Evolutionary conservation across 1,139 yeast species (phyloP).

Genomic region (Meyerozyma guilliermondii): DNA sequence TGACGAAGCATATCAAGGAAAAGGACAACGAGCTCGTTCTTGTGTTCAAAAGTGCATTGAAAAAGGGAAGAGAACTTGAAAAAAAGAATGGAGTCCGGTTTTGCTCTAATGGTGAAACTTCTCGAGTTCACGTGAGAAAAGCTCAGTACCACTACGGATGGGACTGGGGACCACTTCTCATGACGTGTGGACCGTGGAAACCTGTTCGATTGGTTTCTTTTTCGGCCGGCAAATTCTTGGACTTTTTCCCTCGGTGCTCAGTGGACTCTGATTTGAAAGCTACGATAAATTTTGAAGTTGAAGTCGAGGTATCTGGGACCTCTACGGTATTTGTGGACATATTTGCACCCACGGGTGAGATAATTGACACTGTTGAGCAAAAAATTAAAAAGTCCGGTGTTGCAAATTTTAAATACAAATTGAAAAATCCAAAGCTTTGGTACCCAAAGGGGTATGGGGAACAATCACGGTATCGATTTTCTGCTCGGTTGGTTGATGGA

Average conservation of each 20-base stretch:
- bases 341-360: constrained; percentile 3
- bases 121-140: constrained; percentile 13
- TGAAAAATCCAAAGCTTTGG: constrained; percentile 31
- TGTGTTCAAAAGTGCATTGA: constrained; percentile 20
- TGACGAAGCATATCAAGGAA: background rate
- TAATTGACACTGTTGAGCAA: background rate
- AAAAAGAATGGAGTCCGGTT: constrained; percentile 12
- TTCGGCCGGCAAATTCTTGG: background rate
- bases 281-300: background rate
- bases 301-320: background rate
- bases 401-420: background rate
- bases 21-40: constrained; percentile 16
- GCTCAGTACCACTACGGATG: constrained; percentile 8
- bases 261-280: background rate
- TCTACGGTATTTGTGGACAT: constrained; percentile 4
- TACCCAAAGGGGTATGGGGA: constrained; percentile 35
- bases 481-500: constrained; percentile 7
- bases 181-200: constrained; percentile 6
- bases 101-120: constrained; percentile 11
- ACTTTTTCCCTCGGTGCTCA: background rate
- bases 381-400: constrained; percentile 2
- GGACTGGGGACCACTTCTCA: constrained; percentile 8
- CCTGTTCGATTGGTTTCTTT: constrained; percentile 2
- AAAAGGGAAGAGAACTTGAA: constrained; percentile 18
- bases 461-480: constrained; percentile 27